Evolutionary conservation across 805 yeast species (phyloP), one percentile per base, ranked within the genome.

Genomic region (Cyberlindnera maclurae): DNA sequence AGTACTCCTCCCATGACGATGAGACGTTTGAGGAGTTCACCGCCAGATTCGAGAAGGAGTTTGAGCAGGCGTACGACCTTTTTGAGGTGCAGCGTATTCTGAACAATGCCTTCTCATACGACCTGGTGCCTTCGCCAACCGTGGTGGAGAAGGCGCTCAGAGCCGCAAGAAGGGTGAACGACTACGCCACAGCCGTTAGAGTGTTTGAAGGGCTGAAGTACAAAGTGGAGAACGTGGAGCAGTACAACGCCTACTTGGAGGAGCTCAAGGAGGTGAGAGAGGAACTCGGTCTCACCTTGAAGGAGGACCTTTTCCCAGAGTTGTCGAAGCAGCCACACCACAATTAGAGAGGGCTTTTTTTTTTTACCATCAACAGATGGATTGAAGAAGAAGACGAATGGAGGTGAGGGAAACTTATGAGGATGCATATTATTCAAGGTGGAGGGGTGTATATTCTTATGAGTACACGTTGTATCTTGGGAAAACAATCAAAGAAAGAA

Each of bases 101-200:
- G 63, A 93, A 94, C 80, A 93, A 93, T 73, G 88, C 95, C 67
- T 93, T 93, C 73, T 85, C 97, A 12, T 93, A 93, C 73, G 98
- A 93, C 70, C 78, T 93, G 66, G 98, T 93, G 41, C 98, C 98
- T 52, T 90, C 98, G 24, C 98, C 98, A 51, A 77, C 83, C 46
- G 97, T 93, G 47, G 75, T 93, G 59, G 96, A 86, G 69, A 85
- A 83, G 68, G 98, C 98, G 35, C 75, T 93, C 62, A 80, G 85
- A 70, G 98, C 98, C 34, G 89, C 97, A 55, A 89, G 98, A 80
- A 86, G 97, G 71, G 97, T 93, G 52, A 87, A 93, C 68, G 98
- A 93, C 71, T 86, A 86, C 70, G 96, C 98, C 45, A 89, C 97
- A 44, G 98, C 98, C 40, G 93, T 88, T 53, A 85, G 98, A 71